A percentile compares a stretch with the other conserved stretches of the same genome.
phyloP scores from a whole-genome alignment of 1,284 basidiomycete species.

The Fomitopsis betulina region DNA sequence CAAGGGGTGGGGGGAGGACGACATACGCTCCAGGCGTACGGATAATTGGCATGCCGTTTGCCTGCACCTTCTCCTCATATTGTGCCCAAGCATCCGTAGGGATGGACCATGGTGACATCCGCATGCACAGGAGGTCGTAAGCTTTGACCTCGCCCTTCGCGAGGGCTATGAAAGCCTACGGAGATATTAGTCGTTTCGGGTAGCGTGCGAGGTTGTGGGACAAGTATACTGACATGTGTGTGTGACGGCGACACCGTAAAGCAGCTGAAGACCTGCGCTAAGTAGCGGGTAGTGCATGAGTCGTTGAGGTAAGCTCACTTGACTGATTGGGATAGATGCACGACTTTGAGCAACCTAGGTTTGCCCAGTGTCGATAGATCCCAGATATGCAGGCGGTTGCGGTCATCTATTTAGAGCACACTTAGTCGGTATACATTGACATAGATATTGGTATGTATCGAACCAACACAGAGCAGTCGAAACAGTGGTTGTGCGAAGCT shows the following conservation, averaged over 20 bases:
- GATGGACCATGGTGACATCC: slow-evolving; percentile 61
- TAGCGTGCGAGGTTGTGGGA: not conserved
- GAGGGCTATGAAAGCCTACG: slow-evolving; percentile 56
- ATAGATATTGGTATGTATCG: slow-evolving; percentile 16
- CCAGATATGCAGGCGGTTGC: slow-evolving; percentile 64
- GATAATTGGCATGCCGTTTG: slow-evolving; percentile 48
- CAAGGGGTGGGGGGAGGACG: not conserved
- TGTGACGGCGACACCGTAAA: slow-evolving; percentile 70
- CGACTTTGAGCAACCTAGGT: slow-evolving; percentile 50
- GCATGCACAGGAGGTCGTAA: slow-evolving; percentile 65
- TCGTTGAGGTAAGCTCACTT: slow-evolving; percentile 31
- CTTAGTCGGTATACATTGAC: not conserved
- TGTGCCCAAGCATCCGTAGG: slow-evolving; percentile 68
- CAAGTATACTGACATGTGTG: slow-evolving; percentile 57
- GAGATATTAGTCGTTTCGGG: not conserved
- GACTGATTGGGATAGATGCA: slow-evolving; percentile 44
- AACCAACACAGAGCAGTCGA: slow-evolving; percentile 64
- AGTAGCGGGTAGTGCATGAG: not conserved
- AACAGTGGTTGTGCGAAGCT: slow-evolving; percentile 56
- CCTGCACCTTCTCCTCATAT: slow-evolving; percentile 64
- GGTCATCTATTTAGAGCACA: slow-evolving; percentile 47
- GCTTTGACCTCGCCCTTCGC: slow-evolving; percentile 58
- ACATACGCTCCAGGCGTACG: slow-evolving; percentile 39
- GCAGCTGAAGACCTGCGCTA: slow-evolving; percentile 34
- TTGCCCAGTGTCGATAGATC: slow-evolving; percentile 53